Percentiles rank a stretch among this genome's conserved stretches.
phyloP scores from a whole-genome alignment of 2,329 filamentous ascomycete species.

The Atkinsonella hypoxylon region DNA sequence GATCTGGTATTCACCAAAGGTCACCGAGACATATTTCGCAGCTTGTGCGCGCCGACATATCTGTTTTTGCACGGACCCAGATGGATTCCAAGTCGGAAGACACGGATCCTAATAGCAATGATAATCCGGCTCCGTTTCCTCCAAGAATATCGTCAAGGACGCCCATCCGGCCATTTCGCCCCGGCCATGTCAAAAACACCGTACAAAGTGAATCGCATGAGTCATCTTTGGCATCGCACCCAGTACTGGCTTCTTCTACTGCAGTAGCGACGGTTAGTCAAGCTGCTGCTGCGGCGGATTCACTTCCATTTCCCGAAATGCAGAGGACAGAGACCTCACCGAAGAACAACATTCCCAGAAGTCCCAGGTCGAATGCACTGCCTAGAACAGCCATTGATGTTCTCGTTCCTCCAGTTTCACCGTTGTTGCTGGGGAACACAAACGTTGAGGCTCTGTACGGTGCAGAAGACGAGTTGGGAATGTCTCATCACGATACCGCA shows the following conservation, averaged over 20 bases:
- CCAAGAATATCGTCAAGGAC: background rate
- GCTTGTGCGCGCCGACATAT: background rate
- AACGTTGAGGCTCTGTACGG: background rate
- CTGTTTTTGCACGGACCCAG: background rate
- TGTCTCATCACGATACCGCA: background rate
- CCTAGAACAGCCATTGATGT: background rate
- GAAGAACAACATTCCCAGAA: background rate
- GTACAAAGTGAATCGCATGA: background rate
- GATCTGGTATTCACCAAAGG: conserved; percentile 32
- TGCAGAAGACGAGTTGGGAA: background rate
- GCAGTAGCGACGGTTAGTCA: background rate
- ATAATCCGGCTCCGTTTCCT: background rate
- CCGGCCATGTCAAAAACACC: no score
- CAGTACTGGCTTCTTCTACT: background rate
- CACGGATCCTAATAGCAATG: background rate
- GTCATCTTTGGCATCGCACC: background rate
- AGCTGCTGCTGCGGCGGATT: background rate
- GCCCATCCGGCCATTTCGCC: background rate
- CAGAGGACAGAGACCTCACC: background rate
- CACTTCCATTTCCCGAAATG: background rate
- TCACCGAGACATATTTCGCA: conserved; percentile 31
- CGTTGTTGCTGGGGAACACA: background rate
- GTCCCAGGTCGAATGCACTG: background rate
- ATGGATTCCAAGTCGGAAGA: background rate
- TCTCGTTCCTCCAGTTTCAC: conserved; percentile 8